Evolutionary conservation across 371 early-diverging fungal genomes (phyloP), one percentile per base, ranked within the genome.

Genomic region (Mycotypha africana): DNA sequence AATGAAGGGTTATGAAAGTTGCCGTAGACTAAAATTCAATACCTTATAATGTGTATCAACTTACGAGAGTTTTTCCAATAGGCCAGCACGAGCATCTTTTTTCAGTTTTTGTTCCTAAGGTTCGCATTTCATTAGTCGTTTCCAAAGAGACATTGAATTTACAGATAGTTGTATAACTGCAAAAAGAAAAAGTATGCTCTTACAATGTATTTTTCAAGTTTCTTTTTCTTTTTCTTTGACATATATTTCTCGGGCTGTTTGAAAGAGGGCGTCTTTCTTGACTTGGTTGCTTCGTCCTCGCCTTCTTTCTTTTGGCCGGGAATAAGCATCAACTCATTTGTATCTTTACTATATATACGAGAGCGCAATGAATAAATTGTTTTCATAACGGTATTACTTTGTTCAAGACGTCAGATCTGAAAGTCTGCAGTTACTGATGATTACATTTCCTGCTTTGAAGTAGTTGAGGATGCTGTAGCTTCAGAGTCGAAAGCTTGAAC

Each of bases 51-150:
- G n/a, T n/a, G n/a, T n/a, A n/a, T n/a, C n/a, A n/a, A 51, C 51
- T 46, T 72, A 67, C 69, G 89, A 76, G 19, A 96, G 78, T 62
- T 94, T 89, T 42, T 88, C 84, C 34, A 94, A 57, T 21, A 95
- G 65, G 14, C 76, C 82, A 1, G 78, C 86, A 30, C 92, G 76
- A 36, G 91, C 86, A 48, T 95, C 95, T 74, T 95, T 97, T 64
- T 95, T 94, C 60, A 94, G 58, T 65, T 95, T 92, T 76, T 89
- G 87, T 53, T 92, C 88, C 86, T 86, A 37, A 14, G 30, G 35
- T 38, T 14, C n/a, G 22, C 50, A 15, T 31, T 37, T 38, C 16
- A 10, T 46, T 43, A 20, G 10, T 7, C n/a, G 3, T 12, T 2
- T 35, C 8, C 19, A 9, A 14, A 32, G 11, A 9, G 11, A 14